Conservation (phyloP, 345 rosid genomes). For the Draba incana region DNA sequence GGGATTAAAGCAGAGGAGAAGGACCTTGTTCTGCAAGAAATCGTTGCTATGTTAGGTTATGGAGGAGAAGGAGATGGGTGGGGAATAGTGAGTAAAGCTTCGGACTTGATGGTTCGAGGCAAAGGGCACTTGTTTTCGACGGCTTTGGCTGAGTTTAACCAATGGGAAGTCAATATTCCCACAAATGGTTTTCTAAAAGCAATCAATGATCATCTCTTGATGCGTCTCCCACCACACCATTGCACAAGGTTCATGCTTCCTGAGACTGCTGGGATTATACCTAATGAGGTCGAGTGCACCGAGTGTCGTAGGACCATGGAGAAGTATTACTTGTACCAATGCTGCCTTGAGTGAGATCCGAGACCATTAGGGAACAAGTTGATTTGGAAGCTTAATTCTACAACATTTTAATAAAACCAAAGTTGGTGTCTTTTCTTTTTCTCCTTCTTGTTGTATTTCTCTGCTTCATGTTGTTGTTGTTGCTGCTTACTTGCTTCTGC, state of each 20-base stretch:
- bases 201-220: conserved; percentile 47
- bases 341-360: conserved; percentile 51
- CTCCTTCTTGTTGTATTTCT: conserved; percentile 18
- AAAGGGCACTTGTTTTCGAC: conserved; percentile 48
- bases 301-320: conserved; percentile 66
- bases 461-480: conserved; percentile 5
- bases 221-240: conserved; percentile 54
- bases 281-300: conserved; percentile 56
- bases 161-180: conserved; percentile 43
- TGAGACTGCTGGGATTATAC: conserved; percentile 52
- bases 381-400: conserved; percentile 10
- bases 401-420: conserved; percentile 31
- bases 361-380: neutral
- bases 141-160: conserved; percentile 42
- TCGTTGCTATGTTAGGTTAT: conserved; percentile 55
- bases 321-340: conserved; percentile 61
- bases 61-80: conserved; percentile 68
- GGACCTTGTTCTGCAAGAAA: conserved; percentile 57
- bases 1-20: conserved; percentile 43
- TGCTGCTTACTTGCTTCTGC: conserved; percentile 9
- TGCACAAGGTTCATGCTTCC: conserved; percentile 64
- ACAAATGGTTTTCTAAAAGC: conserved; percentile 54
- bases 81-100: conserved; percentile 58
- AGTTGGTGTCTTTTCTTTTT: conserved; percentile 20
- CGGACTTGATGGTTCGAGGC: conserved; percentile 52